phyloP scores from a whole-genome alignment of 306 rosid species.

The Trifolium subterraneum region DNA sequence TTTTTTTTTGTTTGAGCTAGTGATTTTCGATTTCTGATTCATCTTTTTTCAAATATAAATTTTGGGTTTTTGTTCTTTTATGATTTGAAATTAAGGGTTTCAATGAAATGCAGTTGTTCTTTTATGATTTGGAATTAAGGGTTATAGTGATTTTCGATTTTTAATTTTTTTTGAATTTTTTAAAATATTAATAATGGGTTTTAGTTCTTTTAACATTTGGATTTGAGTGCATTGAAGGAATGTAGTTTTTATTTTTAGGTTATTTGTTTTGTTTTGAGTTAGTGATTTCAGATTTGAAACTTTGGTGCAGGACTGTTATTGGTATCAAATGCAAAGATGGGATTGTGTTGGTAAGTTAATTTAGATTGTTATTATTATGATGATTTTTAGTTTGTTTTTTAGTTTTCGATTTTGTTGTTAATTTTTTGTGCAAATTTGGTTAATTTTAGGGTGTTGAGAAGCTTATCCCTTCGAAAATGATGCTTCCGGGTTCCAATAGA shows the following conservation, averaged over 20 bases:
- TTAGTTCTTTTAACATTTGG: not conserved
- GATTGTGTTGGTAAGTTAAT: slow-evolving; percentile 69
- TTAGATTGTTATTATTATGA: slow-evolving; percentile 6
- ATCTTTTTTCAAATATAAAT: not conserved
- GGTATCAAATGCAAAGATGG: slow-evolving; percentile 99
- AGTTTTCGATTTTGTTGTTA: not conserved
- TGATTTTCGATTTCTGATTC: slow-evolving; percentile 28
- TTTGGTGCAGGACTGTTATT: slow-evolving; percentile 83
- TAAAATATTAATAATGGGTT: not conserved
- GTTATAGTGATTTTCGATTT: slow-evolving; percentile 25
- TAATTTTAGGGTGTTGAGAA: slow-evolving; percentile 87
- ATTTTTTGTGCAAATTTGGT: not conserved
- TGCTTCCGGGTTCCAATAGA: slow-evolving; percentile 96
- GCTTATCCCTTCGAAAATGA: slow-evolving; percentile 94
- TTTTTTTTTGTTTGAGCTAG: not conserved
- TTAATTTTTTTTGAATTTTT: not conserved
- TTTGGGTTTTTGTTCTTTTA: not conserved
- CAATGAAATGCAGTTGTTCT: not conserved
- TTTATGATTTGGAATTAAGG: not conserved
- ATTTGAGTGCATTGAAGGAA: not conserved
- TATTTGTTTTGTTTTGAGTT: not conserved
- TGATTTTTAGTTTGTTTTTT: not conserved
- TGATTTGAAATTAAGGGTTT: slow-evolving; percentile 13
- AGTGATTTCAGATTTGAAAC: slow-evolving; percentile 36
- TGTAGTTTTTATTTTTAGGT: not conserved